Evolutionary conservation across 305 asterid genomes (phyloP).

Genomic region (Rubia peregrina): DNA sequence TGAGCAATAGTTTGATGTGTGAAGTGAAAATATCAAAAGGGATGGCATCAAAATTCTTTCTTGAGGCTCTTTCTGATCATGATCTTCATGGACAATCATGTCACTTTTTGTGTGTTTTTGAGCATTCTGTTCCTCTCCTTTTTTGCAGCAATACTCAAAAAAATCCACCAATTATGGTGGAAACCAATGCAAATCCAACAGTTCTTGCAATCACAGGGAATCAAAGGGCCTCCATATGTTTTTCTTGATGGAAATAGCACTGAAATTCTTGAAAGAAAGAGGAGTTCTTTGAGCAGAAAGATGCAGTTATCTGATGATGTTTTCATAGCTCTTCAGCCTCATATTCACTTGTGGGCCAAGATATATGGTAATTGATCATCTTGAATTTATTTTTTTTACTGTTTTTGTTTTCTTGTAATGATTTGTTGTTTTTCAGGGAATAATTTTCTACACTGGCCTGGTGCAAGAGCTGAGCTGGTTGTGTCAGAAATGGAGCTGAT

Average conservation of each 20-base stretch:
- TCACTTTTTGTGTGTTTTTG: not conserved
- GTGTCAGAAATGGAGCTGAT: not conserved
- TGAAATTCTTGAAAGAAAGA: conserved; percentile 29
- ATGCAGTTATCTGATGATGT: conserved; percentile 39
- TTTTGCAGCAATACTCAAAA: not conserved
- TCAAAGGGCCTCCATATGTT: conserved; percentile 44
- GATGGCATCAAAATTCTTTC: not conserved
- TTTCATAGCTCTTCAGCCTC: conserved; percentile 39
- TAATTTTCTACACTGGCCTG: conserved; percentile 14
- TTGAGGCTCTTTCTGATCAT: not conserved
- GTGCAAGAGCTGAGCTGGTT: conserved; percentile 10
- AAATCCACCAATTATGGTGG: conserved; percentile 32
- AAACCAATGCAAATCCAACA: conserved; percentile 33
- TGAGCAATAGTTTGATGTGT: not conserved
- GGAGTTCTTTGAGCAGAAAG: conserved; percentile 19
- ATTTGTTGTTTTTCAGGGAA: not conserved
- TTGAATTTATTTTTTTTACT: no score
- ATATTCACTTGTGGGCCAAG: conserved; percentile 35
- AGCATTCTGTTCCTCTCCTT: not conserved
- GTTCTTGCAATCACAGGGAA: conserved; percentile 41
- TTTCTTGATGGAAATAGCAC: conserved; percentile 43
- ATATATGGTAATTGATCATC: conserved; percentile 30
- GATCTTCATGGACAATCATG: not conserved
- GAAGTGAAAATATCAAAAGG: not conserved
- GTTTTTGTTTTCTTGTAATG: not conserved